Conservation (phyloP, 805 yeast genomes). For the Yarrowia hollandica region DNA sequence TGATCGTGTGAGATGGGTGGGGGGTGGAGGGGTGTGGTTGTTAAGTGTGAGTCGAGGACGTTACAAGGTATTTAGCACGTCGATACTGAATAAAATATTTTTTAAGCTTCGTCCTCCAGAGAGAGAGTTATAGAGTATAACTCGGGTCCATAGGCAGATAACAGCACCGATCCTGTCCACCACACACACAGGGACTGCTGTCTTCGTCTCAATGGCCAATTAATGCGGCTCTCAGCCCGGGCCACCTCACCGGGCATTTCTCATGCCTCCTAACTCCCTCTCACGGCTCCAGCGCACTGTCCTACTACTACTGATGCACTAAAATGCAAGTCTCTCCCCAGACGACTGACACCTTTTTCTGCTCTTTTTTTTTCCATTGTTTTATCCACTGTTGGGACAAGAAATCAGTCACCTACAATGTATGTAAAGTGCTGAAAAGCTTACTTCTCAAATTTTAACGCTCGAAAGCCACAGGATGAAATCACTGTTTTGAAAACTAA, state of each 20-base stretch:
- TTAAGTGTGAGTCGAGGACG: neutral
- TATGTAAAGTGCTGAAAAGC: neutral
- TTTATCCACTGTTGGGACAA: too few species aligned
- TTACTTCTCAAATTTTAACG: neutral
- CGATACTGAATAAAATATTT: conserved; percentile 19
- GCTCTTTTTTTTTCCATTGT: too few species aligned
- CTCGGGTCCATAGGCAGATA: conserved; percentile 6
- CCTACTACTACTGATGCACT: neutral
- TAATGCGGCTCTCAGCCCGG: neutral
- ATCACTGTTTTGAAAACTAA: too few species aligned
- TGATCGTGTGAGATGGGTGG: neutral
- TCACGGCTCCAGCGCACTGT: neutral
- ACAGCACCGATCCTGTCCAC: neutral
- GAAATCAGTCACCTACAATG: too few species aligned
- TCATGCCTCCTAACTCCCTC: neutral
- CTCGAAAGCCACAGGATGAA: neutral
- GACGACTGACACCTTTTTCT: too few species aligned
- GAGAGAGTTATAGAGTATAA: neutral
- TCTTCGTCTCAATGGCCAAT: neutral
- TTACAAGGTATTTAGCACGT: neutral
- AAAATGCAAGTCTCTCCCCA: conserved; percentile 4
- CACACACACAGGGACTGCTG: too few species aligned
- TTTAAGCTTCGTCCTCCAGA: conserved; percentile 3
- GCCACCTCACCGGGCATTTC: neutral
- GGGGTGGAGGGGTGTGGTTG: neutral